Evolutionary conservation across 1,139 yeast species (phyloP).

Genomic region (Debaryomyces nepalensis): DNA sequence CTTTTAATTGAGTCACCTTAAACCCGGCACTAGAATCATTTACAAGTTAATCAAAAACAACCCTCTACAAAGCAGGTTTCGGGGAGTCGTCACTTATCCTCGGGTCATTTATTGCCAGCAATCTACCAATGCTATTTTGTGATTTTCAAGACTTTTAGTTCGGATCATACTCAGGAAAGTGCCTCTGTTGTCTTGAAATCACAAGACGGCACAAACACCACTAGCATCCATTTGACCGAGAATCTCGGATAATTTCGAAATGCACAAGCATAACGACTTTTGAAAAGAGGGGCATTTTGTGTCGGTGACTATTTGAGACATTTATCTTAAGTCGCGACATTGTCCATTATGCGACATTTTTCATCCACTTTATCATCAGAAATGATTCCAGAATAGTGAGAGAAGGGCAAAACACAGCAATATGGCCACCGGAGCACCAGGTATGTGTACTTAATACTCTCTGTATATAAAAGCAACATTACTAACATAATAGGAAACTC

Average conservation of each 20-base stretch:
- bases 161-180: too few relatives aligned
- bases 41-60: too few relatives aligned
- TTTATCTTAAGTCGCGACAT: too few relatives aligned
- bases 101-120: too few relatives aligned
- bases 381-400: too few relatives aligned
- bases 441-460: slow-evolving; percentile 20
- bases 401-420: background rate
- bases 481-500: slow-evolving; percentile 30
- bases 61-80: too few relatives aligned
- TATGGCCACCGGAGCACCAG: slow-evolving; percentile 36
- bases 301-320: too few relatives aligned
- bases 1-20: slow-evolving; percentile 9
- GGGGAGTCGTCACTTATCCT: too few relatives aligned
- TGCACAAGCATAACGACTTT: too few relatives aligned
- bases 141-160: too few relatives aligned
- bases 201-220: slow-evolving; percentile 8
- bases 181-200: background rate
- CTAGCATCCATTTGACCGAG: slow-evolving; percentile 5
- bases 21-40: background rate
- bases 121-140: too few relatives aligned
- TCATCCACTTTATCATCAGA: background rate
- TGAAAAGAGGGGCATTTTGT: too few relatives aligned
- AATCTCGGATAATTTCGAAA: slow-evolving; percentile 2
- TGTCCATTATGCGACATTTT: background rate
- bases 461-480: background rate